Base-by-base conservation (phyloP, 139 green algal genomes). In the Gonium pectorale region DNA sequence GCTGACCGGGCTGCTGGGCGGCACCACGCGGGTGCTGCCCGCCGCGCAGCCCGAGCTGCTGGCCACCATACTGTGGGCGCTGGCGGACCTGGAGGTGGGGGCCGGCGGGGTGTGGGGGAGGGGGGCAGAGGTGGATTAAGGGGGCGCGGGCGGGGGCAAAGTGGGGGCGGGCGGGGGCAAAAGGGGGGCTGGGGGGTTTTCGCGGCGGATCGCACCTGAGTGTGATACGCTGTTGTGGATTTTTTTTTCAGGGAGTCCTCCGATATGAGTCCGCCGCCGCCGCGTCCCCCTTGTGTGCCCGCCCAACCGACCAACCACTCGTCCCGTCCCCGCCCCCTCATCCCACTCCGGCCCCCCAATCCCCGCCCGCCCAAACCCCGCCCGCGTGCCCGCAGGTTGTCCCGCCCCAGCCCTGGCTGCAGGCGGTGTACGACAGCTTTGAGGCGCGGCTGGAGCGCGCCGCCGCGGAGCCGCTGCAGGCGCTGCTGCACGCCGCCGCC, bases 401-500 rank as follows among this genome's bases (percentile, higher is more conserved):
- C 9, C 77, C 77, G 11, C 31, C 77, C 8, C 62, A 49, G 5
- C 15, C 60, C 9, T 83, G 77, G 77, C 31, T 74, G 62, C 31
- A 63, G 43, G 31, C 21, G 3, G 51, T 31, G 19, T 83, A 83
- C 44, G 7, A 9, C 1, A 51, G 62, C 3, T 83, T 83, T 41
- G 77, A 73, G 43, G 21, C 21, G n/a, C 77, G 73, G 41, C 77
- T 83, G 43, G 77, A 64, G 19, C 22, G 19, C 9, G 77, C 77
- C 27, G 38, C 21, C 62, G 60, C 77, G 5, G 77, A 83, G 63
- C 62, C 77, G 60, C 59, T 83, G 62, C 77, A 83, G 77, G 77
- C 77, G 62, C 77, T 83, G 77, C 77, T 83, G 77, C 77, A 83
- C 33, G 77, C 77, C 0, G 77, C 62, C 6, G 77, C 77, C 19